Evolutionary conservation across 495 filamentous ascomycete genomes (phyloP), one percentile per base, ranked within the genome.

Genomic region (Neurospora sp.): DNA sequence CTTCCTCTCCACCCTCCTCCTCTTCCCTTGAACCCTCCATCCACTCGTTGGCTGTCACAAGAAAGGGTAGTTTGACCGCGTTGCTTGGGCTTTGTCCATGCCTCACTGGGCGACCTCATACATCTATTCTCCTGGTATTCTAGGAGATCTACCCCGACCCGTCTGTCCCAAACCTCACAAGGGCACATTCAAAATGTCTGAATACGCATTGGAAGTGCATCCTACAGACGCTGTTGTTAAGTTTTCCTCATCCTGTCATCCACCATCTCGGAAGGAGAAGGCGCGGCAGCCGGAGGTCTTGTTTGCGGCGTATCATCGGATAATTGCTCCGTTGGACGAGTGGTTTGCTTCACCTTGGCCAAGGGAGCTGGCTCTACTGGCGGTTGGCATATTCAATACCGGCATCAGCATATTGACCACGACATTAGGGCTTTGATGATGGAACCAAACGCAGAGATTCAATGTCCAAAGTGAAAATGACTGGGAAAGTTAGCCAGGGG

Each of bases 201-300:
- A 11, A 5, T 39, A 5, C 39, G 39, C 11, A 19, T 19, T 42
- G 17, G 39, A 39, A 15, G 39, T 37, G 4, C 39, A 39, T 39
- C 39, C 2, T 39, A 39, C 6, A 42, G 17, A 19, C 19, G 17
- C 40, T 6, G 40, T 19, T 42, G 17, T 2, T 6, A 42, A 19
- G 17, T 42, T 17, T 42, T 78, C 79, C 1, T 78, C 78, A 3
- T n/a, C n/a, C n/a, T n/a, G n/a, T n/a, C n/a, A n/a, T 62, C 34
- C 6, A 75, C 70, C 21, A 31, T 31, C 48, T 28, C 48, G 0
- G 74, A 73, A 10, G 79, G 77, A 0, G 78, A 81, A 3, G 78
- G 74, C 2, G 77, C 77, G 19, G 78, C 75, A 8, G 78, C 73
- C 39, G 73, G 76, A 24, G 24, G 11, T 28, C 28, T 24, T 3